These are phyloP conservation scores for Fusarium pseudograminearum DNA, from an alignment of 2,329 filamentous ascomycete species.

Conservation along the genomic window DNA sequence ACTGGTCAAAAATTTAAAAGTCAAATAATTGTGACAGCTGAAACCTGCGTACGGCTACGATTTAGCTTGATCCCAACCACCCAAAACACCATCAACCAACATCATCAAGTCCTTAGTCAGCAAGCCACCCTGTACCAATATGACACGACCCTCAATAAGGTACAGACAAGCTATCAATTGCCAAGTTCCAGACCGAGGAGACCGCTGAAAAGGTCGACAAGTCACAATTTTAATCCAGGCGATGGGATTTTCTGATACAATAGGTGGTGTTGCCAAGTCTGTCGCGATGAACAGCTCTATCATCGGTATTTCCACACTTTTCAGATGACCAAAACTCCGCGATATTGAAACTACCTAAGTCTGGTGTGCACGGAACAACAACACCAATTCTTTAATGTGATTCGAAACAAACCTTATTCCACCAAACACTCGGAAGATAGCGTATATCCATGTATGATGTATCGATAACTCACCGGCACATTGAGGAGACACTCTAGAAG, in stretches of 20 bases:
- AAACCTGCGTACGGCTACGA: constrained; percentile 5
- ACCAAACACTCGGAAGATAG: not conserved
- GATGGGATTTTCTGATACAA: not conserved
- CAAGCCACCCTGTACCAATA: not conserved
- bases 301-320: not conserved
- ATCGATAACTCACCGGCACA: not conserved
- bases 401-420: fast-evolving
- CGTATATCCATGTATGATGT: not conserved
- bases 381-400: not conserved
- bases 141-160: not conserved
- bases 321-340: too few species aligned
- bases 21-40: constrained; percentile 1
- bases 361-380: too few species aligned
- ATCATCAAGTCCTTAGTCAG: not conserved
- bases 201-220: not conserved
- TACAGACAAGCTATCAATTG: not conserved
- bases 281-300: not conserved
- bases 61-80: not conserved
- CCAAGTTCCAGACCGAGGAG: not conserved
- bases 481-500: not conserved
- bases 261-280: not conserved
- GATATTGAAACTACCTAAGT: too few species aligned
- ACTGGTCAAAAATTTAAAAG: not conserved
- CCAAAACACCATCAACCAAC: not conserved
- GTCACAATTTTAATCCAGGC: fast-evolving